Base-by-base conservation (phyloP, 805 yeast species). In the Saturnispora mendoncae region DNA sequence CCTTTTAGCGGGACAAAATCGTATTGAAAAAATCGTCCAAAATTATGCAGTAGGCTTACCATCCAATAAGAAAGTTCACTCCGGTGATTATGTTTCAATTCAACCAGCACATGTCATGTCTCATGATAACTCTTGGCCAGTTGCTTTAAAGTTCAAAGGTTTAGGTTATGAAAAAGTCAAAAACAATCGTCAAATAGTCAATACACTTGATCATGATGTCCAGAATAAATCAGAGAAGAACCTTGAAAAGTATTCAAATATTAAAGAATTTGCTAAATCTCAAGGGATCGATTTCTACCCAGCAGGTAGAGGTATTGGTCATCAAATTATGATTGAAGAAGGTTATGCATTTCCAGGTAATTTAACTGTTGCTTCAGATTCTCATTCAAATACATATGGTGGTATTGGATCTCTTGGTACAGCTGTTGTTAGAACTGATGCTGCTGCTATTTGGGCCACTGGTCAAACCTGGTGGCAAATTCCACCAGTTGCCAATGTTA, bases 381-480 rank as follows among this genome's bases (percentile, higher is more conserved):
- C 97, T 4, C 99, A 92, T 62, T 87, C 97, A 9, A 92, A 92
- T 61, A 92, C 96, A 28, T 92, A 92, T 58, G 98, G 99, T 51
- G 99, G 99, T 57, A 70, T 92, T 36, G 97, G 97, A 15, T 70
- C 95, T 18, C 67, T 92, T 44, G 99, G 99, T 39, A 94, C 98
- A 3, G 97, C 99, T 8, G 83, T 92, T 42, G 99, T 92, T 43
- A 76, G 99, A 64, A 92, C 99, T 0, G 99, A 92, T 64, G 98
- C 97, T 18, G 99, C 99, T 4, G 78, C 97, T 8, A 90, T 92
- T 50, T 92, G 99, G 99, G 97, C 99, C 10, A 92, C 99, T 0
- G 97, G 97, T 31, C 94, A 87, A 66, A 92, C 98, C 3, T 92
- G 99, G 99, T 92, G 98, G 98, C 98, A 94, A 74, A 85, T 92